These are phyloP conservation scores for Torulaspora gathmanii DNA, from an alignment of 805 yeast species.

Conservation along the genomic window DNA sequence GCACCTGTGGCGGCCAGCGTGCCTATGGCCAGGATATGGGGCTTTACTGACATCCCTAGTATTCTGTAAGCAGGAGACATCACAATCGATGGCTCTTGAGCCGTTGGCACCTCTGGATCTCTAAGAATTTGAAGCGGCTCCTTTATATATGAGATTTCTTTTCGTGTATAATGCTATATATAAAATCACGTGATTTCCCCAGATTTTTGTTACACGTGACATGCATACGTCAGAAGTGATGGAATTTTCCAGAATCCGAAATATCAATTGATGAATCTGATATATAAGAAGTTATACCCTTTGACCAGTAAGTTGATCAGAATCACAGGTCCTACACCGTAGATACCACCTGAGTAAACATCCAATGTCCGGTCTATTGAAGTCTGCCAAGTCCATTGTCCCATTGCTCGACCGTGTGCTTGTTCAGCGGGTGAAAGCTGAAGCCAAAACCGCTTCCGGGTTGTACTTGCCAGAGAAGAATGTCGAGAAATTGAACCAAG, in stretches of 20 bases:
- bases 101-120: background rate
- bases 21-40: slow-evolving; percentile 80
- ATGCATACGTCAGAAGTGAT: slow-evolving; percentile 4
- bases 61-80: slow-evolving; percentile 58
- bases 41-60: slow-evolving; percentile 76
- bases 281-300: no score
- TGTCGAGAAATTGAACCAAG: slow-evolving; percentile 90
- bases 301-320: background rate
- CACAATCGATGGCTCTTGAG: background rate
- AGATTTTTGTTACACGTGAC: background rate
- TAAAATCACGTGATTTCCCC: background rate
- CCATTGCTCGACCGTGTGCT: slow-evolving; percentile 95
- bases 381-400: slow-evolving; percentile 79
- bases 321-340: no score
- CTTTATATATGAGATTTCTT: background rate
- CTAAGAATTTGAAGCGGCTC: background rate
- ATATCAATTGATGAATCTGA: background rate
- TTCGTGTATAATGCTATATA: background rate
- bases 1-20: slow-evolving; percentile 40
- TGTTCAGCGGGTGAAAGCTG: slow-evolving; percentile 90
- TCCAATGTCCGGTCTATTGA: slow-evolving; percentile 53
- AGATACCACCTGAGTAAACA: background rate
- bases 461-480: slow-evolving; percentile 93
- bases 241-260: slow-evolving; percentile 11
- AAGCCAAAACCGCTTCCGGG: slow-evolving; percentile 87